Conservation (phyloP, 2,329 filamentous ascomycete genomes). For the Ilyonectria sp. region DNA sequence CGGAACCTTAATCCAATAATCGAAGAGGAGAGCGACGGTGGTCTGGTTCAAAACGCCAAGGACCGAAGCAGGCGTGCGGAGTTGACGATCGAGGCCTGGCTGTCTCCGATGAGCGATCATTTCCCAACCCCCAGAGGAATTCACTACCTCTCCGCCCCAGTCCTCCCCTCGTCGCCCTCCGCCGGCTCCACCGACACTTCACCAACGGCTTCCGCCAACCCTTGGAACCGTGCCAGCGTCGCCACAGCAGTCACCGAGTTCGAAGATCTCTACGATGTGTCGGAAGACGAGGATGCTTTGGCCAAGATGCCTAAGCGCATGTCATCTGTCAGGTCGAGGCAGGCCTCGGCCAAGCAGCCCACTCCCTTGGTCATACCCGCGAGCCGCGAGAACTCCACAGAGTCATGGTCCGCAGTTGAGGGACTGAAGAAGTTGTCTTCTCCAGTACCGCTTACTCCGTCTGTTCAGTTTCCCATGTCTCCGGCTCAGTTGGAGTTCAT, state of each 20-base stretch:
- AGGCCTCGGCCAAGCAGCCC: constrained; percentile 55
- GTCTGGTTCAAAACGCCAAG: constrained; percentile 42
- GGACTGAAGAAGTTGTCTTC: constrained; percentile 67
- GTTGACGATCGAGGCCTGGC: constrained; percentile 71
- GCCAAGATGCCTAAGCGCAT: constrained; percentile 44
- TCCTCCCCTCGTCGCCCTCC: constrained; percentile 74
- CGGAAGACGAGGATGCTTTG: constrained; percentile 77
- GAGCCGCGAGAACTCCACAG: constrained; percentile 52
- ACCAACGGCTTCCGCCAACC: constrained; percentile 69
- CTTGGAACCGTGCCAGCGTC: constrained; percentile 75
- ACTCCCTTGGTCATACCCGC: constrained; percentile 68
- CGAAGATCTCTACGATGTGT: constrained; percentile 90
- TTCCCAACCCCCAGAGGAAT: constrained; percentile 81
- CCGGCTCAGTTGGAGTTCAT: constrained; percentile 82
- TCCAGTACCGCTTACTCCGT: constrained; percentile 75
- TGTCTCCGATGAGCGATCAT: constrained; percentile 73
- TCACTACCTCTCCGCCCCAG: constrained; percentile 75
- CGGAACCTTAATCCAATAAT: constrained; percentile 76
- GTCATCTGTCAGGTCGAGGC: constrained; percentile 59
- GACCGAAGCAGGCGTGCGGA: constrained; percentile 48
- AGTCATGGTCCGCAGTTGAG: constrained; percentile 62
- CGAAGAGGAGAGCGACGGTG: constrained; percentile 67
- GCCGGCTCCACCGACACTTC: constrained; percentile 68
- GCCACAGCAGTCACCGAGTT: constrained; percentile 80
- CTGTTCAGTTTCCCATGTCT: constrained; percentile 81